Conservation (phyloP, 331 rosid species). For the Spiraea crenata region DNA sequence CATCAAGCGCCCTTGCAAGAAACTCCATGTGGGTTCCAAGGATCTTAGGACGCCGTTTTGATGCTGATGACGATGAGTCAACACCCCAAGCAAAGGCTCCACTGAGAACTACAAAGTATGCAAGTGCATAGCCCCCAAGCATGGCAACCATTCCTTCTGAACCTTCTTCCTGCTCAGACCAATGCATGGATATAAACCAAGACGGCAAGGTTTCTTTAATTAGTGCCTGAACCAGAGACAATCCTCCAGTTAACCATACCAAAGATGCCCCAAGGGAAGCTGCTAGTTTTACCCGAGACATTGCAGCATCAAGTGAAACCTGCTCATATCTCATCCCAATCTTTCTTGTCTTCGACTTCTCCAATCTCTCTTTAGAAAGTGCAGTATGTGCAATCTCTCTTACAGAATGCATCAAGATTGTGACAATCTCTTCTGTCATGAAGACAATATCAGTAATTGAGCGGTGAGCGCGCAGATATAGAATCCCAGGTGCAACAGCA, state of each 20-base stretch:
- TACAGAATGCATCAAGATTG: conserved; percentile 49
- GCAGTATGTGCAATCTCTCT: conserved; percentile 38
- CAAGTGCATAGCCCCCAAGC: conserved; percentile 60
- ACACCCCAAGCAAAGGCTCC: conserved; percentile 59
- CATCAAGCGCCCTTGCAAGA: conserved; percentile 53
- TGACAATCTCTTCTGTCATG: conserved; percentile 43
- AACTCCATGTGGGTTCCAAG: conserved; percentile 52
- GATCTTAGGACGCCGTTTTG: conserved; percentile 54
- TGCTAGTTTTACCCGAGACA: conserved; percentile 49
- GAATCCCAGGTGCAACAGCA: conserved; percentile 62
- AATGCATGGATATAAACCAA: conserved; percentile 54
- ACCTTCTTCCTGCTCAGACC: conserved; percentile 39
- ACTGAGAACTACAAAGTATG: conserved; percentile 49
- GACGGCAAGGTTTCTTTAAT: conserved; percentile 58
- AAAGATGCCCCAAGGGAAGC: conserved; percentile 57
- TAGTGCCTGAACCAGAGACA: conserved; percentile 47
- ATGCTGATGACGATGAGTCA: conserved; percentile 51
- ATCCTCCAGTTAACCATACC: conserved; percentile 55
- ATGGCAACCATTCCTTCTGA: conserved; percentile 50
- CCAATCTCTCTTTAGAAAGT: conserved; percentile 29
- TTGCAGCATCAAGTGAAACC: conserved; percentile 46
- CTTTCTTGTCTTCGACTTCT: conserved; percentile 24
- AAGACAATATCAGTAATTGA: conserved; percentile 53
- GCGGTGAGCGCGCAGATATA: conserved; percentile 50
- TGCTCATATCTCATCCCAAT: conserved; percentile 36